Evolutionary conservation across 1,284 basidiomycete species (phyloP), one percentile per base, ranked within the genome.

Genomic region (Ganoderma leucocontextum): DNA sequence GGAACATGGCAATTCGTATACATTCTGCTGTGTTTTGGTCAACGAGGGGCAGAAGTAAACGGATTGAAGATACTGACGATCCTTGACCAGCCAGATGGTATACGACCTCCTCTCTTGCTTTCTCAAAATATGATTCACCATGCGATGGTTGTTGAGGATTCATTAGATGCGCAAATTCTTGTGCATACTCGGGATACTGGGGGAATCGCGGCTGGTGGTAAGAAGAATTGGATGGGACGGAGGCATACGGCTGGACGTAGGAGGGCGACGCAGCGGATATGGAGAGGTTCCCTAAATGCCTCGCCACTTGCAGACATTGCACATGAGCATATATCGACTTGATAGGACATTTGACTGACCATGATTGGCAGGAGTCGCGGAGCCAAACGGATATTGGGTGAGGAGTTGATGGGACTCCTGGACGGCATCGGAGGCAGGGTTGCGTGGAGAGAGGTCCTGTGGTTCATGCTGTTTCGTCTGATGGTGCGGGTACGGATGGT

Each of bases 351-450:
- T 64, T 55, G 9, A 72, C 80, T 70, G 74, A 91, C 92, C 89
- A 75, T 93, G 91, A 55, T 86, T 83, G 8, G 90, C 85, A 35
- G 91, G 90, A 4, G 88, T 91, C 49, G 88, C 88, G 67, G 90
- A 91, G 44, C 89, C 89, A 73, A 90, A 84, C 22, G 92, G 90
- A 76, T 92, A 93, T 41, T 84, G 82, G 9, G 87, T 84, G 55
- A 92, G 82, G 42, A 92, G 78, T 58, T 84, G 80, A 71, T 91
- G 91, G 4, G 89, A 87, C 77, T 89, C 86, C 62, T 90, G 87
- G 8, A 88, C 87, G 2, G 89, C 77, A 71, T 82, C 80, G 49
- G 75, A 77, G 19, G 77, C 69, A 25, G 71, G 66, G 29, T 65
- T 49, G 52, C 63, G 61, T n/a, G 29, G 63, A 17, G 53, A 36